Evolutionary conservation across 1,284 basidiomycete species (phyloP), one percentile per base, ranked within the genome.

Genomic region (Ceratobasidium sp.): DNA sequence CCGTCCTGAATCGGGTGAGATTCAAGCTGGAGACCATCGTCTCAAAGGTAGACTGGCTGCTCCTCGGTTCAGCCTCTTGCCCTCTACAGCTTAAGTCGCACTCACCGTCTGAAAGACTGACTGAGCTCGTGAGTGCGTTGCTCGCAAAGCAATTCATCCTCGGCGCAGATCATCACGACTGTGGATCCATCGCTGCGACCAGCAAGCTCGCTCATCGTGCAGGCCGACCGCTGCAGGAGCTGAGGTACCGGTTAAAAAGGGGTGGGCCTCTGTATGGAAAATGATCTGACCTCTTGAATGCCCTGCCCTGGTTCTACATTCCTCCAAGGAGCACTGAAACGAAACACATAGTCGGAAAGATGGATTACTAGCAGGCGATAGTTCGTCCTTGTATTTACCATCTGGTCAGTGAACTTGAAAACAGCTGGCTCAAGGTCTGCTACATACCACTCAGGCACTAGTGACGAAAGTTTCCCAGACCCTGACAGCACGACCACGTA

Each of bases 31-130:
- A 43, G 40, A 54, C 52, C 52, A 54, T 54, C n/a, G 29, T 54
- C n/a, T n/a, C 52, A 29, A 54, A 54, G 7, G 52, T 29, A 13
- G 52, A 54, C 52, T 54, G 52, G n/a, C 52, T 54, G 52, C n/a
- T 54, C 29, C 13, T 7, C 7, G n/a, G 8, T n/a, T 54, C 52
- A 54, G 29, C n/a, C 29, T 7, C n/a, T n/a, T n/a, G 17, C 29
- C 6, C 52, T n/a, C n/a, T n/a, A 13, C n/a, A 29, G n/a, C 29
- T 54, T 7, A 19, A 7, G 7, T 54, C 11, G 2, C n/a, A 2
- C 52, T n/a, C 29, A 54, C 52, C 29, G 19, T 54, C 52, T n/a
- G 29, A 54, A 54, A 15, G 52, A n/a, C 13, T n/a, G n/a, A 8
- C n/a, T 13, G n/a, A 54, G 29, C 9, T 19, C n/a, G 7, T 8